Base-by-base conservation (phyloP, 805 yeast genomes). In the Teunomyces kruisii region DNA sequence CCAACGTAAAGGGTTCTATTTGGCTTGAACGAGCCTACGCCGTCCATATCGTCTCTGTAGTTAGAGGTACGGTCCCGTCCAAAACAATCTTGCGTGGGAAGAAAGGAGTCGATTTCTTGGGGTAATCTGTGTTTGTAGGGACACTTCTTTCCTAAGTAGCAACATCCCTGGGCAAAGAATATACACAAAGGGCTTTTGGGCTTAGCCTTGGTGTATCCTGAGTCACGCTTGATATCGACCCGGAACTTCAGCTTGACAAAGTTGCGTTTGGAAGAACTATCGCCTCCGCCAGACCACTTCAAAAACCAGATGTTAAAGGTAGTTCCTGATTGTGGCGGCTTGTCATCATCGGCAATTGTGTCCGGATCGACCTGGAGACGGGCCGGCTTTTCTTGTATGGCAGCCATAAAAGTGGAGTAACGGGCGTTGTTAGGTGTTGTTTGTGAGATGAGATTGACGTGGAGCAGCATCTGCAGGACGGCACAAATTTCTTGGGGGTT, bases 21-120 rank as follows among this genome's bases (percentile, higher is more conserved):
- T n/a, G 72, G 70, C 30, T 72, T 67, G 59, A 92, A 83, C 17
- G 88, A 82, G 0, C 98, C 99, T 3, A 90, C 84, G 28, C 99
- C 99, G 24, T 86, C 81, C 97, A 90, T 90, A 64, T 92, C 98
- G 52, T 92, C 97, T 53, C 90, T 70, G 56, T 88, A 88, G 39
- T 81, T 86, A 1, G 86, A 73, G 50, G 85, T 85, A 62, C 86
- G 88, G 57, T 88, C 96, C 47, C 99, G 70, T 1, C 97, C 98
- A 72, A 92, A 92, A 57, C 97, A 91, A 65, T 92, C 99, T 19
- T 80, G 74, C 0, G 89, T 80, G 1, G 84, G 75, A 2, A 82
- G 75, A 38, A 72, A 72, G 31, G 71, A 63, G 56, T 91, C 97
- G 6, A 62, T 57, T 0, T 73, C 77, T 3, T 55, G 63, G 0